Evolutionary conservation across 1,284 basidiomycete species (phyloP), one percentile per base, ranked within the genome.

Genomic region (Ceratobasidium sp.): DNA sequence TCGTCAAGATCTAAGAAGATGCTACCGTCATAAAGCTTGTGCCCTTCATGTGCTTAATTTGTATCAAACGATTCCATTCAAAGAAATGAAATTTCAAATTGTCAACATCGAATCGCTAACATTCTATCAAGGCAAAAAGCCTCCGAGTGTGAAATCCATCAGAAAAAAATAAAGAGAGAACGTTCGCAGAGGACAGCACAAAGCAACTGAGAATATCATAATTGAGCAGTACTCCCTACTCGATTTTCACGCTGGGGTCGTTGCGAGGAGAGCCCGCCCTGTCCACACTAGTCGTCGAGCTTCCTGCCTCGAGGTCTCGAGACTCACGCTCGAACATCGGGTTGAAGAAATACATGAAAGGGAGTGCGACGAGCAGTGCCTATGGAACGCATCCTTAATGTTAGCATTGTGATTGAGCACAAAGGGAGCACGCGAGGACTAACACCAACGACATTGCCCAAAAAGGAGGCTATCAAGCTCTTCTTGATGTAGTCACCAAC

Each of bases 391-490:
- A 31, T 7, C 2, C 10, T 40, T 15, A 27, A 12, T 20, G 15
- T 64, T 1, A 53, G 25, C 13, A 25, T 50, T 29, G n/a, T 2
- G 31, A n/a, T 35, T 20, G 29, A 10, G 27, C 43, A 49, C 20
- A 32, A 32, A 31, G 7, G 13, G n/a, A 27, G 20, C 7, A 29
- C 1, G 6, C 29, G 31, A 31, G 49, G 31, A 27, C 60, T 1
- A n/a, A 64, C 60, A 32, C 90, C 90, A 17, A 91, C 78, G 42
- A 87, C 82, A 78, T 91, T 91, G 34, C 90, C 89, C 57, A 91
- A 72, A 76, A 85, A 87, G 0, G 87, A 77, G 0, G 89, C 86
- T 72, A 91, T 85, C 56, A 91, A 76, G 73, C 74, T 88, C 86
- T 90, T 91, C 75, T 82, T 80, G 75, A 91, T 89, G 77, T 91